Conservation (phyloP, 345 rosid genomes). For the Heritiera littoralis region DNA sequence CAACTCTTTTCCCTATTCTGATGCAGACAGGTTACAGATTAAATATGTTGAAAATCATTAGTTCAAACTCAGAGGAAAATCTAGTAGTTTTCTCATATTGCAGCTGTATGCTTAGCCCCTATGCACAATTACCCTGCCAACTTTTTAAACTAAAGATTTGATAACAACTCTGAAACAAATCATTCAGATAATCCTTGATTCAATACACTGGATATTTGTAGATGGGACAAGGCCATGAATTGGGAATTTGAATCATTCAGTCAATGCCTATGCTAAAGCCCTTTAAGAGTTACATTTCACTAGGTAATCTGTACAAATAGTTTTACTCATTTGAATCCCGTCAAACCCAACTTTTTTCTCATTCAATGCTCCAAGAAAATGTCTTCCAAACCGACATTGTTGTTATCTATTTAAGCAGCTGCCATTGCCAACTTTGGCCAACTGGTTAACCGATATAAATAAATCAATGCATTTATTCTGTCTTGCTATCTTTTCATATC, state of each 20-base stretch:
- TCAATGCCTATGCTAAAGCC: background rate
- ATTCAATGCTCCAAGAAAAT: background rate
- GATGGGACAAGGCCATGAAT: background rate
- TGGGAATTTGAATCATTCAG: background rate
- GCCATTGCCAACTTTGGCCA: background rate
- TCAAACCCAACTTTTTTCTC: background rate
- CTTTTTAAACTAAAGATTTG: background rate
- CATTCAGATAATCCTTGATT: background rate
- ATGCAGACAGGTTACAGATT: background rate
- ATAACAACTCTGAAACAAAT: background rate
- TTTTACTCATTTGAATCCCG: conserved; percentile 3
- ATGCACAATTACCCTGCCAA: background rate
- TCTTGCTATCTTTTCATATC: background rate
- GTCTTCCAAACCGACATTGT: background rate
- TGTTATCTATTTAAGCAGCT: background rate
- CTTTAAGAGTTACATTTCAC: background rate
- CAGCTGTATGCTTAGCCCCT: background rate
- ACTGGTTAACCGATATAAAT: background rate
- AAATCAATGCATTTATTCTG: background rate
- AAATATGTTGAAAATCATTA: background rate
- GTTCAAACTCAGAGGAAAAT: background rate
- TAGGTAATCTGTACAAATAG: background rate
- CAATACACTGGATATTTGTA: background rate
- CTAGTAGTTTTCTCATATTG: background rate
- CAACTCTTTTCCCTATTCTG: background rate